Conservation (phyloP, 768 basidiomycete species). For the Boletus eberwhitei region DNA sequence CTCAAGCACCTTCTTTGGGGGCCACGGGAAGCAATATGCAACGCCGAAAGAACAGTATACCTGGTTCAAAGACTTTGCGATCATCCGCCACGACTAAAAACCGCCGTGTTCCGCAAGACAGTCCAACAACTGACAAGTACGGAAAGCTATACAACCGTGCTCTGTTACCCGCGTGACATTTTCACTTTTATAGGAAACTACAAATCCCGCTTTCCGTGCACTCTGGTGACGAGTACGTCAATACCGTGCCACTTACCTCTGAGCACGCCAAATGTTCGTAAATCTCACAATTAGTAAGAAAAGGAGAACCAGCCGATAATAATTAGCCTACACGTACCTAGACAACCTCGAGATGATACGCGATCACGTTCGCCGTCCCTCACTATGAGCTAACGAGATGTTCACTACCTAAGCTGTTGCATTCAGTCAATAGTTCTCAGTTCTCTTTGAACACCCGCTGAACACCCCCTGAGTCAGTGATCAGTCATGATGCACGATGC, state of each 20-base stretch:
- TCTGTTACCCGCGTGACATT: background rate
- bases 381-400: too few relatives aligned
- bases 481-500: too few relatives aligned
- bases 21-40: slow-evolving; percentile 62
- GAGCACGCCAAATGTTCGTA: background rate
- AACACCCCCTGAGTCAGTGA: too few relatives aligned
- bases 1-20: slow-evolving; percentile 72
- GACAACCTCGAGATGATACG: too few relatives aligned
- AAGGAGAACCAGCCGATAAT: too few relatives aligned
- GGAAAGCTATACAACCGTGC: background rate
- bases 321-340: too few relatives aligned
- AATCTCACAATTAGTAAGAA: background rate
- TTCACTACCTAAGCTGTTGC: too few relatives aligned
- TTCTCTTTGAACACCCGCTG: too few relatives aligned
- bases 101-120: background rate
- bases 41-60: slow-evolving; percentile 72
- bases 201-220: background rate
- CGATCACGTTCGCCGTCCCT: too few relatives aligned
- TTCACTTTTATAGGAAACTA: background rate
- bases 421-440: too few relatives aligned
- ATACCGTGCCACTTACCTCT: background rate
- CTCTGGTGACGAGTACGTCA: background rate
- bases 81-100: slow-evolving; percentile 31
- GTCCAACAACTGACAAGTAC: background rate
- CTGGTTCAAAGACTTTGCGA: slow-evolving; percentile 71